Percentiles rank a stretch among this genome's conserved stretches.
Evolutionary conservation across 139 green algal genomes (phyloP).

Genomic region (Volvox africanus): DNA sequence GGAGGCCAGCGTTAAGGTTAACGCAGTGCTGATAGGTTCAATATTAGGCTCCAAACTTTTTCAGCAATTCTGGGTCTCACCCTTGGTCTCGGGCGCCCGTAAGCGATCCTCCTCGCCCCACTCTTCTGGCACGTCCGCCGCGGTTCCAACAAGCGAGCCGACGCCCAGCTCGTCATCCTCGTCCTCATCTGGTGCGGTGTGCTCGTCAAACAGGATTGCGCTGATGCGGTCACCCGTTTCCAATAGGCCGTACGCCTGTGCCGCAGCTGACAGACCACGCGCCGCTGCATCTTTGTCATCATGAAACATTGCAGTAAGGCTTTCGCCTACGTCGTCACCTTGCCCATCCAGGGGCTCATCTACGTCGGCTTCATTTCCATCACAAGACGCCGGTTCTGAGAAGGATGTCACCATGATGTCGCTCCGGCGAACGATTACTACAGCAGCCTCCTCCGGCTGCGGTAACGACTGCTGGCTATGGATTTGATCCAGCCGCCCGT

Average conservation of each 20-base stretch:
- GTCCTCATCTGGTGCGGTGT: not conserved
- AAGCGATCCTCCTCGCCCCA: constrained; percentile 25
- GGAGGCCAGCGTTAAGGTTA: not conserved
- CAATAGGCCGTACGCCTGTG: not conserved
- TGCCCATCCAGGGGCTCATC: constrained; percentile 13
- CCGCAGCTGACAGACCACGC: not conserved
- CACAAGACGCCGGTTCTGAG: constrained; percentile 15
- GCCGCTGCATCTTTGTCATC: constrained; percentile 14
- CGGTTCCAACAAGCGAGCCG: not conserved
- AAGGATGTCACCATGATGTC: constrained; percentile 1
- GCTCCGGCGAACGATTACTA: not conserved
- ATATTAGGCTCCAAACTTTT: not conserved
- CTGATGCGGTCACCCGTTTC: not conserved
- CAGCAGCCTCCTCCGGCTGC: not conserved
- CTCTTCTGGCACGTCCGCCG: not conserved
- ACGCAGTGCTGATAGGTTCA: not conserved
- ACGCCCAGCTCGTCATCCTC: constrained; percentile 15
- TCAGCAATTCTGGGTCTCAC: not conserved
- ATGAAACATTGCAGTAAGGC: not conserved
- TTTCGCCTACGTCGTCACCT: not conserved
- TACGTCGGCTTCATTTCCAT: constrained; percentile 30
- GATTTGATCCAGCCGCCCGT: not conserved
- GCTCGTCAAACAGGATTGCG: not conserved
- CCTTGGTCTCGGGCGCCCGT: not conserved
- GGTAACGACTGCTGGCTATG: constrained; percentile 22